A percentile compares a stretch with the other conserved stretches of the same genome.
Conservation (phyloP, 768 basidiomycete genomes). For the Suillus plorans region DNA sequence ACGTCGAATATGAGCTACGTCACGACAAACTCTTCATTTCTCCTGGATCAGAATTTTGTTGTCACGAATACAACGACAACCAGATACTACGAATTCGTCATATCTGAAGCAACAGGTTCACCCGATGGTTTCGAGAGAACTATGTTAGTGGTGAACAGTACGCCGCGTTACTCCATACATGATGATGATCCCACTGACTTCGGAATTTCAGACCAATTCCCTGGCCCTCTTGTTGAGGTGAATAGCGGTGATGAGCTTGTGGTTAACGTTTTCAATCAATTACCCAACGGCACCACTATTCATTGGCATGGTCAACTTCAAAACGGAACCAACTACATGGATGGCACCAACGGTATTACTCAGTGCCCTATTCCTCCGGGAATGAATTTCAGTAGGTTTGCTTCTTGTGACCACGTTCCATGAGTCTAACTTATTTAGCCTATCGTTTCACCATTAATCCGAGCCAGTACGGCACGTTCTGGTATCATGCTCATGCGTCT, state of each 20-base stretch:
- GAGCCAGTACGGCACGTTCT: constrained; percentile 45
- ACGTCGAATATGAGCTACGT: constrained; percentile 14
- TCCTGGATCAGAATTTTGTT: constrained; percentile 29
- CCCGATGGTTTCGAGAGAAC: constrained; percentile 41
- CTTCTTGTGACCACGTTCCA: neutral
- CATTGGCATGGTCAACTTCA: constrained; percentile 40
- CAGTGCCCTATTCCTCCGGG: constrained; percentile 57
- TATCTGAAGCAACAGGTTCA: constrained; percentile 36
- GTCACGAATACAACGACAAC: constrained; percentile 34
- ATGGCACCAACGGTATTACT: constrained; percentile 46
- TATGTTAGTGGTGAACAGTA: constrained; percentile 51
- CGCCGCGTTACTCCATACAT: neutral
- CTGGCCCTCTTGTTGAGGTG: constrained; percentile 34
- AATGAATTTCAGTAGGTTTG: constrained; percentile 32
- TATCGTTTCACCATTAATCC: constrained; percentile 42
- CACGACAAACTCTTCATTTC: constrained; percentile 27
- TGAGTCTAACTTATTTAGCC: constrained; percentile 13
- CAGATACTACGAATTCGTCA: constrained; percentile 43
- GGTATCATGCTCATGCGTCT: constrained; percentile 46
- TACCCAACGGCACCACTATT: constrained; percentile 32
- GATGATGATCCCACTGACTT: constrained; percentile 5
- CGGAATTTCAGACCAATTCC: constrained; percentile 29
- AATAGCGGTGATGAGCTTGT: constrained; percentile 34
- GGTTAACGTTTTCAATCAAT: constrained; percentile 34
- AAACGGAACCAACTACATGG: constrained; percentile 48